Conservation (phyloP, 2,329 filamentous ascomycete species). For the Penicillium rolfsii region DNA sequence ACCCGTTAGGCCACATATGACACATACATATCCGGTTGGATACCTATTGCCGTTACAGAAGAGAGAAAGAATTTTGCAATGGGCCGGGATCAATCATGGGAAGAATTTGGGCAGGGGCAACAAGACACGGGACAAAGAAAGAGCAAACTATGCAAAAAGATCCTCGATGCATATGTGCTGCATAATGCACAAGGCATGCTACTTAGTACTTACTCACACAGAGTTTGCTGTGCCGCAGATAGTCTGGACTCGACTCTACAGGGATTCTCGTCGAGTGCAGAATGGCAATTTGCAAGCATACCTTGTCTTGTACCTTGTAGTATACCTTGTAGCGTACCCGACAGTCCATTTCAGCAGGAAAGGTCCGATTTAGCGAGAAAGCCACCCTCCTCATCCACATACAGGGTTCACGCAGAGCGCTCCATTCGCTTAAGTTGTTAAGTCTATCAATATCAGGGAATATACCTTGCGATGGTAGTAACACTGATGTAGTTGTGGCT, state of each 20-base stretch:
- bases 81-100: background rate
- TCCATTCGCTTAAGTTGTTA: background rate
- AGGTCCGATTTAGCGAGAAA: background rate
- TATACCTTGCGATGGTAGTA: background rate
- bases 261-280: background rate
- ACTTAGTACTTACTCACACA: background rate
- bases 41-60: background rate
- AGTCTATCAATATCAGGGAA: background rate
- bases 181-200: background rate
- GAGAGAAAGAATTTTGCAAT: background rate
- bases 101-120: background rate
- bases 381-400: background rate
- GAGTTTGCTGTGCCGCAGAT: background rate
- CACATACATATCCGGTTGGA: background rate
- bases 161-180: background rate
- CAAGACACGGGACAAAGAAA: background rate
- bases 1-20: conserved; percentile 2
- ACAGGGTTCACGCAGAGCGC: background rate
- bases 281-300: background rate
- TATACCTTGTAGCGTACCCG: background rate
- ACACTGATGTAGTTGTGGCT: background rate
- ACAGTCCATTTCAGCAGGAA: background rate
- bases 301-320: background rate
- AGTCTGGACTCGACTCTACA: conserved; percentile 2
- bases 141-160: background rate